Conservation (phyloP, 1,284 basidiomycete species). For the Fomitopsis betulina region DNA sequence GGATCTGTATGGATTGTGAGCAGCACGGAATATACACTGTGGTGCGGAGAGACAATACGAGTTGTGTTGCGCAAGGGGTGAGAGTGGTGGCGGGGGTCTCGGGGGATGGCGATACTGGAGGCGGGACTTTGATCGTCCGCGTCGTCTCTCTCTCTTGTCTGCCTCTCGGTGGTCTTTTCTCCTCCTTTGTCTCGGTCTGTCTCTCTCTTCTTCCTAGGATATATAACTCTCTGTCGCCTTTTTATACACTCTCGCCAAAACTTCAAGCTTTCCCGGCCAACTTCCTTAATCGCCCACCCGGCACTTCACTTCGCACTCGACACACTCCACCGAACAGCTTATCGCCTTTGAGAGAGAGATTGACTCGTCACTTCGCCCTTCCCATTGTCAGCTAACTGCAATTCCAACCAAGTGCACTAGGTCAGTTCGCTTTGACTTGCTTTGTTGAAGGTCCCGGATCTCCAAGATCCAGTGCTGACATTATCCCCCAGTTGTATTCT, state of each 20-base stretch:
- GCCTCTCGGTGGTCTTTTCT: conserved; percentile 24
- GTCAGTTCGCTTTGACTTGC: conserved; percentile 9
- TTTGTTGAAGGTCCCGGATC: not conserved
- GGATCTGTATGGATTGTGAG: not conserved
- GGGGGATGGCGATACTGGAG: conserved; percentile 18
- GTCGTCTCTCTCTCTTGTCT: conserved; percentile 25
- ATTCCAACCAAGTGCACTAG: conserved; percentile 11
- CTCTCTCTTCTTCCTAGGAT: conserved; percentile 31
- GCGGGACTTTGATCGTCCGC: conserved; percentile 24
- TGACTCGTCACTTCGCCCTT: conserved; percentile 23
- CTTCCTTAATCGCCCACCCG: conserved; percentile 26
- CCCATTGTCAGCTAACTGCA: conserved; percentile 11
- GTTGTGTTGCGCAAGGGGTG: not conserved
- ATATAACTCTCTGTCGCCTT: conserved; percentile 33
- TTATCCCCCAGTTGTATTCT: conserved; percentile 18
- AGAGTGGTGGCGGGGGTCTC: conserved; percentile 17
- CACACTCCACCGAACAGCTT: conserved; percentile 14
- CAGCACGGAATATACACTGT: not conserved
- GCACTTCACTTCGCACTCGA: conserved; percentile 22
- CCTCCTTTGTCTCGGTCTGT: conserved; percentile 26
- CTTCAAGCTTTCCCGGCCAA: conserved; percentile 19
- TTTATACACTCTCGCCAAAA: conserved; percentile 24
- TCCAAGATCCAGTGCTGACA: not conserved
- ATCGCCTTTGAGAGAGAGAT: conserved; percentile 26
- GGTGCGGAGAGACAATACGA: not conserved